Percentiles rank a stretch among this genome's conserved stretches.
These are phyloP conservation scores for Cercospora brassicicola DNA, from an alignment of 2,329 filamentous ascomycete genomes.

Conservation along the genomic window DNA sequence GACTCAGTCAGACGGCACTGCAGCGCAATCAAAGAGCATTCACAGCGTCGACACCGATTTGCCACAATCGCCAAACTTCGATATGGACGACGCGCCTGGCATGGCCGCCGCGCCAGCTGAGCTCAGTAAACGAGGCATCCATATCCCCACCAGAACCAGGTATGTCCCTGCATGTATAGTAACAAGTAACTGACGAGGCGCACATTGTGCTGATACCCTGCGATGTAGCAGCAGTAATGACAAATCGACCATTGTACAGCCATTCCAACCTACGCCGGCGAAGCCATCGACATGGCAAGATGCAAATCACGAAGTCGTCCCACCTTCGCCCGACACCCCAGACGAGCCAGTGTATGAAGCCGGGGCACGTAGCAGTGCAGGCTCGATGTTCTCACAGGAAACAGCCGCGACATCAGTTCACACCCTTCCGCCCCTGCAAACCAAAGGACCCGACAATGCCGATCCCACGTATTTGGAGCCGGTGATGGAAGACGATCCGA, in stretches of 20 bases:
- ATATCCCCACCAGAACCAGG: constrained; percentile 31
- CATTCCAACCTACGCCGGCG: constrained; percentile 8
- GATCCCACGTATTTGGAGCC: constrained; percentile 49
- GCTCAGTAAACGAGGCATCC: constrained; percentile 24
- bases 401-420: constrained; percentile 41
- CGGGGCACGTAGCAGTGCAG: constrained; percentile 38
- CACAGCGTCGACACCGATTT: constrained; percentile 19
- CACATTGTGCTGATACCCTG: neutral
- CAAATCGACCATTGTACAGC: constrained; percentile 11
- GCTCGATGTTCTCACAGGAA: constrained; percentile 40
- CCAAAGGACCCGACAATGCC: constrained; percentile 42
- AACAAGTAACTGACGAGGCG: neutral
- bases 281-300: constrained; percentile 6
- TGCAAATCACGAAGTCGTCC: constrained; percentile 5
- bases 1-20: constrained; percentile 18
- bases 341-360: constrained; percentile 26
- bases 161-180: constrained; percentile 17
- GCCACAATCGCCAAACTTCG: constrained; percentile 29
- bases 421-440: constrained; percentile 47
- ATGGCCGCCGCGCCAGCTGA: constrained; percentile 19
- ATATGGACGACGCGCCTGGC: constrained; percentile 28
- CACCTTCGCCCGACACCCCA: constrained; percentile 21
- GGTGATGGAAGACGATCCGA: constrained; percentile 54
- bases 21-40: constrained; percentile 16
- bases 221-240: constrained; percentile 4